Percentiles rank a stretch among this genome's conserved stretches.
Conservation (phyloP, 2,329 filamentous ascomycete genomes). For the Microcyclospora pomicola region DNA sequence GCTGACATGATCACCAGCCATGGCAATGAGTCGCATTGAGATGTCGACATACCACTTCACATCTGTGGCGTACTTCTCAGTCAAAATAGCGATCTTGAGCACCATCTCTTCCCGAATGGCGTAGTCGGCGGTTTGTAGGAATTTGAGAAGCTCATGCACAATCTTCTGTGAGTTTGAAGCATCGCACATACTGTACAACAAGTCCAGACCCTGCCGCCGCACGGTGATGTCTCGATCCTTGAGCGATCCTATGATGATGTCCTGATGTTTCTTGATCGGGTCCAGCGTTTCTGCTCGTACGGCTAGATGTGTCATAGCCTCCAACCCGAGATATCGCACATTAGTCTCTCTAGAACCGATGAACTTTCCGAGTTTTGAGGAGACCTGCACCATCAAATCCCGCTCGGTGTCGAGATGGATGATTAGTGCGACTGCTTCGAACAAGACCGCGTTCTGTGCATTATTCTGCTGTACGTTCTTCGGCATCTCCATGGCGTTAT, state of each 20-base stretch:
- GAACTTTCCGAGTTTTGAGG: slow-evolving; percentile 77
- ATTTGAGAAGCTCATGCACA: slow-evolving; percentile 83
- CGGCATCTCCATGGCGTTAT: slow-evolving; percentile 79
- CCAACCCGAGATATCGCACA: slow-evolving; percentile 84
- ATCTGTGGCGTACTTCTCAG: slow-evolving; percentile 96
- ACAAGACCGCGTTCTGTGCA: slow-evolving; percentile 91
- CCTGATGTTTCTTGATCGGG: slow-evolving; percentile 95
- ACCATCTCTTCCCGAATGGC: slow-evolving; percentile 99
- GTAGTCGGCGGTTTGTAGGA: slow-evolving; percentile 92
- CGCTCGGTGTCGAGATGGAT: slow-evolving; percentile 96
- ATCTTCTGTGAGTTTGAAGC: slow-evolving; percentile 85
- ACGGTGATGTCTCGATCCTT: slow-evolving; percentile 96
- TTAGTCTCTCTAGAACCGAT: slow-evolving; percentile 96
- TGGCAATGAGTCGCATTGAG: slow-evolving; percentile 80
- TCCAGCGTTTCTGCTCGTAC: slow-evolving; percentile 87
- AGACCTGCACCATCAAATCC: slow-evolving; percentile 91
- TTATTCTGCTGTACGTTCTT: slow-evolving; percentile 99
- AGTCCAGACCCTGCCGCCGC: slow-evolving; percentile 81
- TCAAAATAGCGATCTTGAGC: slow-evolving; percentile 93
- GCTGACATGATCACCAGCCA: slow-evolving; percentile 96
- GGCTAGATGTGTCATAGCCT: slow-evolving; percentile 96
- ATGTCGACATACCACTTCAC: slow-evolving; percentile 99
- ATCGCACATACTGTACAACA: slow-evolving; percentile 99
- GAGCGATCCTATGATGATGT: slow-evolving; percentile 84
- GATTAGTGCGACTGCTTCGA: slow-evolving; percentile 96